Base-by-base conservation (phyloP, 31 red algal genomes). In the Asparagopsis taxiformis region DNA sequence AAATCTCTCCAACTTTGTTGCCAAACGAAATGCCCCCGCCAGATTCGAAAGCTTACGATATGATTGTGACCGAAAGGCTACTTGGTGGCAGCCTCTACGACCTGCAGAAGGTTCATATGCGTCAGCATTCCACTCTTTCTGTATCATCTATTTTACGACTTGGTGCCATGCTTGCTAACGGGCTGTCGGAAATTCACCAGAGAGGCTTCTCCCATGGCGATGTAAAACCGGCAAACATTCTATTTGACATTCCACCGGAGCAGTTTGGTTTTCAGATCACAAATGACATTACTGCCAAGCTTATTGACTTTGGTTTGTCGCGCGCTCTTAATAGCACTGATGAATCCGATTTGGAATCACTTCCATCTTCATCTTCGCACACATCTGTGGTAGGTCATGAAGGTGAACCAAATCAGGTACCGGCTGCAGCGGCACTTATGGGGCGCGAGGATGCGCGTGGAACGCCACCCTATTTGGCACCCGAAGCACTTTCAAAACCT, bases 181-280 rank as follows among this genome's bases (percentile, higher is more conserved):
- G 65, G 25, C 24, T 82, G 24, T 62, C 77, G 1, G 77, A 70
- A 31, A 19, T 82, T 19, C 77, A 82, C 30, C 30, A 16, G 26
- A 5, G 30, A 2, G 64, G 65, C 34, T 57, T 68, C 35, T 41
- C 64, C 24, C 77, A 82, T 28, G 77, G 77, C 22, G 77, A 82
- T 24, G 24, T 82, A 20, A 82, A 82, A 55, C 65, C 77, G 53
- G 48, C 64, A 25, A 69, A 71, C 34, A 28, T 82, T n/a, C 55
- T 82, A 31, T 63, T 82, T 22, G 24, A 50, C 3, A 16, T 43
- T 1, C 13, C 41, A 46, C 43, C 63, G 38, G 35, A 51, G 19
- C 4, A 4, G 15, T 9, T 9, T 31, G 24, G 6, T 26, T 30
- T 31, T 2, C 50, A 23, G 1, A 24, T 65, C 17, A 35, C 26